A percentile compares a stretch with the other conserved stretches of the same genome.
phyloP scores from a whole-genome alignment of 75 land plant genomes.

The Ceratopteris richardii region DNA sequence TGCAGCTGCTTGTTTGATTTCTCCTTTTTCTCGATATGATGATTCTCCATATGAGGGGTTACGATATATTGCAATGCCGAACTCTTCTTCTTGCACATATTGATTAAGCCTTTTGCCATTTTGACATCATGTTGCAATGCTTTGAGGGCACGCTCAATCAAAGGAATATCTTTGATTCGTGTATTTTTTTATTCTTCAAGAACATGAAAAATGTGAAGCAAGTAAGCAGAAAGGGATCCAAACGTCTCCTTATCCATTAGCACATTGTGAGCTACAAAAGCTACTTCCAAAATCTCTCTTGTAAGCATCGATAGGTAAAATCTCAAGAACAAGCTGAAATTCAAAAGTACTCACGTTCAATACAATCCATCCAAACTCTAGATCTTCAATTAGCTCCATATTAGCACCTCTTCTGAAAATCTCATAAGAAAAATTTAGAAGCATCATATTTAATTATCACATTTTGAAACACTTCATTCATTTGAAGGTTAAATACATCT shows the following conservation, averaged over 20 bases:
- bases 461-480: too few species aligned
- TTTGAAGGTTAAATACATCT: too few species aligned
- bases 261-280: conserved; percentile 53
- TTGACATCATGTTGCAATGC: conserved; percentile 32
- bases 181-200: conserved; percentile 26
- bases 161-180: conserved; percentile 31
- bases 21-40: too few species aligned
- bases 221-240: conserved; percentile 28
- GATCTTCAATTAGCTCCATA: too few species aligned
- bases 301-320: conserved; percentile 57
- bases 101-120: conserved; percentile 34
- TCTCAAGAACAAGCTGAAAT: conserved; percentile 35
- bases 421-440: too few species aligned
- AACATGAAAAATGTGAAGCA: conserved; percentile 37
- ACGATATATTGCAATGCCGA: too few species aligned
- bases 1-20: too few species aligned
- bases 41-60: too few species aligned
- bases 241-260: conserved; percentile 53
- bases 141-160: conserved; percentile 33
- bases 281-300: conserved; percentile 40
- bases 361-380: too few species aligned
- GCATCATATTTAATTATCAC: too few species aligned
- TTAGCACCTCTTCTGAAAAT: too few species aligned
- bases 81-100: conserved; percentile 27
- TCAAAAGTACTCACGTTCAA: too few species aligned